Evolutionary conservation across 257 asterid genomes (phyloP).

Genomic region (Capsicum rhomboideum): DNA sequence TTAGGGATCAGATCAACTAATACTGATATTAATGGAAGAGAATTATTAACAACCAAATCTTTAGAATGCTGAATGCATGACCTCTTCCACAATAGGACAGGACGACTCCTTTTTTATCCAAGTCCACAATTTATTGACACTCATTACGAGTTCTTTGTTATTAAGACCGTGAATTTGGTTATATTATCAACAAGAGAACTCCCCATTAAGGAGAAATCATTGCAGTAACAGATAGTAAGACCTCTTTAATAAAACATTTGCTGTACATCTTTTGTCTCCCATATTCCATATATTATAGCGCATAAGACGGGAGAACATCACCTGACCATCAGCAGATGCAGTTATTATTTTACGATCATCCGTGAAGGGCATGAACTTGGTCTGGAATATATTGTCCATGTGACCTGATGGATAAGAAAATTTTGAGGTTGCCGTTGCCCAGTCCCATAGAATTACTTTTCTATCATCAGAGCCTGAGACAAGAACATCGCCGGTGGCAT

Average conservation of each 20-base stretch:
- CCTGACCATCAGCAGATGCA: slow-evolving; percentile 82
- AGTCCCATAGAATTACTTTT: slow-evolving; percentile 66
- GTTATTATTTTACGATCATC: slow-evolving; percentile 66
- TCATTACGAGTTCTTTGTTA: not conserved
- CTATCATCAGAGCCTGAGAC: slow-evolving; percentile 80
- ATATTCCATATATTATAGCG: not conserved
- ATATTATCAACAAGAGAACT: not conserved
- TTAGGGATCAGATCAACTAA: not conserved
- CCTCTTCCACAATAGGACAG: not conserved
- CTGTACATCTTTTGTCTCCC: not conserved
- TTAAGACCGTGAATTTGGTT: not conserved
- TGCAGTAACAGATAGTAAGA: not conserved
- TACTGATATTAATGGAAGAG: not conserved
- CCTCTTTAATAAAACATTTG: not conserved
- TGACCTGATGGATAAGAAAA: slow-evolving; percentile 74
- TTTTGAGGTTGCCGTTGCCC: slow-evolving; percentile 42
- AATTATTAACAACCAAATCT: not conserved
- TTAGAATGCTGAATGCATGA: not conserved
- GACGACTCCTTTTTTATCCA: not conserved
- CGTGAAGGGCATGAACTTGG: slow-evolving; percentile 63
- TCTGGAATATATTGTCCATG: slow-evolving; percentile 60
- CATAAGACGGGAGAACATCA: not conserved
- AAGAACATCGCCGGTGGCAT: slow-evolving; percentile 56
- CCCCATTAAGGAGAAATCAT: not conserved
- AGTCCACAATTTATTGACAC: not conserved